phyloP scores from a whole-genome alignment of 441 rosid species.

The Erysimum pusillum region DNA sequence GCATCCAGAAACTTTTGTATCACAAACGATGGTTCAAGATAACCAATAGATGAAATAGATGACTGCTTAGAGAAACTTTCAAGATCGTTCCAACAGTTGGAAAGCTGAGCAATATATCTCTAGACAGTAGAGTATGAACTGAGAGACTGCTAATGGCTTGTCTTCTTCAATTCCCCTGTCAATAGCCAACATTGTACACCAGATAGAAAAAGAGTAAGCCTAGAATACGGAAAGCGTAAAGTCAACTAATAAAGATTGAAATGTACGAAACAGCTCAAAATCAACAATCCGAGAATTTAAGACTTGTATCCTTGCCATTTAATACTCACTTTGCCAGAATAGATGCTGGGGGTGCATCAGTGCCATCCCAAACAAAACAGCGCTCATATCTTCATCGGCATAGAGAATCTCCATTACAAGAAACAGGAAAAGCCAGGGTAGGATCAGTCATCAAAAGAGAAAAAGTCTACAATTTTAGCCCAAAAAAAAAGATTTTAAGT shows the following conservation, averaged over 20 bases:
- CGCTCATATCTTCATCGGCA: conserved; percentile 53
- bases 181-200: conserved; percentile 26
- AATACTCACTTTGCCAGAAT: conserved; percentile 67
- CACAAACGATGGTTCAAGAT: conserved; percentile 97
- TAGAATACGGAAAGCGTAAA: no score
- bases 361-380: conserved; percentile 91
- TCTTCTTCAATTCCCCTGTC: conserved; percentile 53
- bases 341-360: conserved; percentile 72
- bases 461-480: background rate
- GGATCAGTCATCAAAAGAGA: conserved; percentile 9
- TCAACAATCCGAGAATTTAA: background rate
- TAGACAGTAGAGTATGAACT: conserved; percentile 58
- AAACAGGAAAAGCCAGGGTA: conserved; percentile 40
- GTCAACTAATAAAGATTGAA: no score
- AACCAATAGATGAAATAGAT: conserved; percentile 74
- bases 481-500: background rate
- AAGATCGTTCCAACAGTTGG: conserved; percentile 82
- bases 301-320: conserved; percentile 13
- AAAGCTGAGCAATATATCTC: conserved; percentile 65
- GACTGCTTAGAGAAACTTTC: conserved; percentile 56
- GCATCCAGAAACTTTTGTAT: conserved; percentile 99
- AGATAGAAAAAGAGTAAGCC: conserved; percentile 12
- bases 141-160: conserved; percentile 60
- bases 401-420: conserved; percentile 65
- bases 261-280: background rate